phyloP scores from a whole-genome alignment of 306 rosid species.

The Gillenia trifoliata region DNA sequence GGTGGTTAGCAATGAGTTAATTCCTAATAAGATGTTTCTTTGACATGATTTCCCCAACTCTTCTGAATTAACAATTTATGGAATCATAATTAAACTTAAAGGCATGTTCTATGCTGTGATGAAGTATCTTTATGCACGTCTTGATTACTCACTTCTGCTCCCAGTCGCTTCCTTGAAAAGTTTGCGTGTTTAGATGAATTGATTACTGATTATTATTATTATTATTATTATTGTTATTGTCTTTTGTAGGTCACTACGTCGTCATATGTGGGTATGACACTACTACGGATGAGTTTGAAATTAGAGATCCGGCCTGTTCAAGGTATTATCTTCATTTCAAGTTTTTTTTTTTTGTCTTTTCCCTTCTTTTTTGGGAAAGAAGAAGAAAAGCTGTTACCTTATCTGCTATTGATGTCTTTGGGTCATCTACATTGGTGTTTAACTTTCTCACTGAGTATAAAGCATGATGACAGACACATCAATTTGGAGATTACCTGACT shows the following conservation, averaged over 20 bases:
- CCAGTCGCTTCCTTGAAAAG: background rate
- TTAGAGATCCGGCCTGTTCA: conserved; percentile 91
- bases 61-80: background rate
- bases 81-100: background rate
- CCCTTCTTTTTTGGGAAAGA: background rate
- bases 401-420: background rate
- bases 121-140: background rate
- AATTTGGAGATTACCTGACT: background rate
- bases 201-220: conserved; percentile 10
- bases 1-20: background rate
- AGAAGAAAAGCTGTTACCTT: background rate
- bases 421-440: background rate
- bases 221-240: too few species aligned
- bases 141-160: background rate
- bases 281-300: conserved; percentile 87
- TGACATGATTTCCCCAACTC: background rate
- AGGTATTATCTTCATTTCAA: conserved; percentile 36
- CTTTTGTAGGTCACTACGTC: conserved; percentile 74
- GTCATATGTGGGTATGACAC: conserved; percentile 89
- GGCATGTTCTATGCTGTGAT: background rate
- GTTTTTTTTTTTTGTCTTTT: conserved; percentile 2
- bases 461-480: background rate
- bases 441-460: background rate
- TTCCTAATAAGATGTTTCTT: background rate
- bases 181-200: background rate